A percentile compares a stretch with the other conserved stretches of the same genome.
Conservation (phyloP, 75 land plant genomes). For the Pinus tabuliformis region DNA sequence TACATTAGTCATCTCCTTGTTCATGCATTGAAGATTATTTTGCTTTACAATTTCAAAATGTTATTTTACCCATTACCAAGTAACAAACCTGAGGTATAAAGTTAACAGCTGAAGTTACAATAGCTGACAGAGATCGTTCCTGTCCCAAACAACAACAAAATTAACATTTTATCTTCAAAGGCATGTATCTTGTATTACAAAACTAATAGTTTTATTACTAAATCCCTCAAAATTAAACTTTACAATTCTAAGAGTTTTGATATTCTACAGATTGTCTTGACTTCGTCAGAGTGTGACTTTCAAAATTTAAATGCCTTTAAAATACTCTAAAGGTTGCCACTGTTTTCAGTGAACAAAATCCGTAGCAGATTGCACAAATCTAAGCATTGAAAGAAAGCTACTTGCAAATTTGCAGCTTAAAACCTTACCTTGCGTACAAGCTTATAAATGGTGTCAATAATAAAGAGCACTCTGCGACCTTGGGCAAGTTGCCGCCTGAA, state of each 20-base stretch:
- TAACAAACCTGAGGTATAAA: constrained; percentile 83
- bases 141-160: constrained; percentile 16
- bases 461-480: constrained; percentile 80
- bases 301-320: too few relatives aligned
- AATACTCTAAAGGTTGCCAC: too few relatives aligned
- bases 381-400: neutral
- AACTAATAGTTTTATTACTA: neutral
- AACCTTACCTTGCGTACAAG: constrained; percentile 75
- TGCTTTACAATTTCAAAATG: neutral
- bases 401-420: neutral
- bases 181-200: neutral
- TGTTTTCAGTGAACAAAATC: too few relatives aligned
- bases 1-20: neutral
- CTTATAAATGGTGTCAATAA: constrained; percentile 71
- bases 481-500: constrained; percentile 77
- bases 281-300: neutral
- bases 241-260: neutral
- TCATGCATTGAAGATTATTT: neutral
- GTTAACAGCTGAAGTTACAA: constrained; percentile 78
- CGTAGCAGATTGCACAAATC: too few relatives aligned
- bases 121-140: constrained; percentile 86
- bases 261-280: neutral
- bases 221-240: neutral
- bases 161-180: neutral
- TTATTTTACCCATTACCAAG: neutral